Evolutionary conservation across 2,329 filamentous ascomycete species (phyloP).

Genomic region (Alternaria sp.): DNA sequence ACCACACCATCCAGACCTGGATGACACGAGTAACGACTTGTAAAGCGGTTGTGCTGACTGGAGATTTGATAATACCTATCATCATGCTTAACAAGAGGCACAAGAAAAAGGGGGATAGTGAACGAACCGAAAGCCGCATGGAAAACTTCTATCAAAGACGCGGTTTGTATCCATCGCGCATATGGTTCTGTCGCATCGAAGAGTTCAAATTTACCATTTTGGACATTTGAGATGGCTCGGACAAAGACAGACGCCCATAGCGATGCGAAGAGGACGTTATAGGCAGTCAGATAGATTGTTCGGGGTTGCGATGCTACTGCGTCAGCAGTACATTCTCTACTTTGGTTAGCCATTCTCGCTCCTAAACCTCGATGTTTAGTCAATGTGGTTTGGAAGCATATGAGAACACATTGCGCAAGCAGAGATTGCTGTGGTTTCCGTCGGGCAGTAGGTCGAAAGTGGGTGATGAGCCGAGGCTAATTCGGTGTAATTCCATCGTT

Average conservation of each 20-base stretch:
- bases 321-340: not conserved
- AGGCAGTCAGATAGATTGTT: constrained; percentile 30
- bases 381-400: not conserved
- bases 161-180: constrained; percentile 32
- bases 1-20: constrained; percentile 42
- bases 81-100: not conserved
- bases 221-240: constrained; percentile 4
- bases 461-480: constrained; percentile 17
- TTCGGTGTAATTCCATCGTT: not conserved
- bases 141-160: constrained; percentile 30
- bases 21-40: constrained; percentile 38
- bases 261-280: constrained; percentile 30
- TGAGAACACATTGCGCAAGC: constrained; percentile 7
- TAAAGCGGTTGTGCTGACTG: constrained; percentile 31
- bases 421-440: constrained; percentile 8
- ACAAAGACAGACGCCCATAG: constrained; percentile 28
- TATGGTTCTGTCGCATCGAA: constrained; percentile 24
- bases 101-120: not conserved
- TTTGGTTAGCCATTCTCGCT: not conserved
- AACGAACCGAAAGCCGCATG: constrained; percentile 30
- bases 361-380: not conserved
- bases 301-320: constrained; percentile 7
- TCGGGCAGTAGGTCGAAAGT: constrained; percentile 8
- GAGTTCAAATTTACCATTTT: constrained; percentile 4
- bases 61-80: constrained; percentile 34